Evolutionary conservation across 306 rosid species (phyloP).

Genomic region (Quercus rubra): DNA sequence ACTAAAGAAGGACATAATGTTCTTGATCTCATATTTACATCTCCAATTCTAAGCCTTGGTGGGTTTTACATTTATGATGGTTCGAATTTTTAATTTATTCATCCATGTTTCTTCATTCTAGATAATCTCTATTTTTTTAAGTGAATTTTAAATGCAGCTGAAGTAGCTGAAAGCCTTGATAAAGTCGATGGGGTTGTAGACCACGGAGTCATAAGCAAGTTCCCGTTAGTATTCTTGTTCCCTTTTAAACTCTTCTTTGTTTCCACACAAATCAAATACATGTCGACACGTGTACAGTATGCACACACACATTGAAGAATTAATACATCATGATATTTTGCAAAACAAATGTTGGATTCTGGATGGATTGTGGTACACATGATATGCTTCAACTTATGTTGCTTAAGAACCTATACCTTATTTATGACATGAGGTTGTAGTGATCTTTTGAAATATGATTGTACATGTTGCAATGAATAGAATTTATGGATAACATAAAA

Average conservation of each 20-base stretch:
- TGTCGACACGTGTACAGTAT: not conserved
- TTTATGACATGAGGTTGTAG: too few species aligned
- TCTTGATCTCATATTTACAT: constrained; percentile 84
- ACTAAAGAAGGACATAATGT: constrained; percentile 80
- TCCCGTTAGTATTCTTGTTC: constrained; percentile 60
- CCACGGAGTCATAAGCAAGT: constrained; percentile 72
- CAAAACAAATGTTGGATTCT: too few species aligned
- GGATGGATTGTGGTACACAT: too few species aligned
- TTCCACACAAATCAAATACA: not conserved
- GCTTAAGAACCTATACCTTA: too few species aligned
- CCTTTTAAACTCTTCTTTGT: constrained; percentile 11
- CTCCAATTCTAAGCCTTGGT: constrained; percentile 80
- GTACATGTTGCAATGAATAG: too few species aligned
- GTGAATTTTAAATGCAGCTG: constrained; percentile 45
- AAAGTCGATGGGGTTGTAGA: constrained; percentile 62
- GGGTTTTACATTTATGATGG: constrained; percentile 14
- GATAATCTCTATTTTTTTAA: constrained; percentile 5
- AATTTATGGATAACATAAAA: too few species aligned
- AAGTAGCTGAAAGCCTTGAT: constrained; percentile 60
- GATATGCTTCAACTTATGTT: too few species aligned
- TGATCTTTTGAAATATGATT: too few species aligned
- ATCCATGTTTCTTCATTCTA: not conserved
- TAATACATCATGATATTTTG: not conserved
- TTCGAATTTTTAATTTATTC: not conserved
- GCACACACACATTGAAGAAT: not conserved